A percentile compares a stretch with the other conserved stretches of the same genome.
Evolutionary conservation across 148 eudicot genomes (phyloP).

Genomic region (Silene uniflora): DNA sequence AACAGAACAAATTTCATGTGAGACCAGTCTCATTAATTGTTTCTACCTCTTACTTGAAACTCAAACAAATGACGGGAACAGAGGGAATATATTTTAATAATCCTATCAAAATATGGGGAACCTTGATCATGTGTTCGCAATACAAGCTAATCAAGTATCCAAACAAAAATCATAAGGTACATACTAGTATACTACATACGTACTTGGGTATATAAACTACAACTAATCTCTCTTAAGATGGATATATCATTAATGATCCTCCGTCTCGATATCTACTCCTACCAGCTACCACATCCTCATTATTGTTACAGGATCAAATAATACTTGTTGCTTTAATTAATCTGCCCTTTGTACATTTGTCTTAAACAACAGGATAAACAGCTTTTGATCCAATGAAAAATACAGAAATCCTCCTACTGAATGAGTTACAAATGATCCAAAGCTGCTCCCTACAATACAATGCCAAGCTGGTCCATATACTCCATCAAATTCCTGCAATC

Average conservation of each 20-base stretch:
- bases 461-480: constrained; percentile 99
- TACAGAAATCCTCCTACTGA: constrained; percentile 92
- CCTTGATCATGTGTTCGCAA: no score
- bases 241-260: no score
- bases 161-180: not conserved
- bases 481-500: constrained; percentile 92
- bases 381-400: constrained; percentile 88
- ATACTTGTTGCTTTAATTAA: constrained; percentile 17
- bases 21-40: not conserved
- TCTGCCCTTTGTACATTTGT: constrained; percentile 80
- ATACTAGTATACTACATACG: not conserved
- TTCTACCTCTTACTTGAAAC: not conserved
- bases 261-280: constrained; percentile 13
- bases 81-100: not conserved
- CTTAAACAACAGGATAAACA: constrained; percentile 76
- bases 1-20: not conserved
- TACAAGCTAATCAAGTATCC: not conserved
- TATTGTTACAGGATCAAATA: not conserved
- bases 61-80: no score
- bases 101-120: constrained; percentile 15
- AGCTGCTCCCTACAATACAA: constrained; percentile 90
- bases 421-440: constrained; percentile 96
- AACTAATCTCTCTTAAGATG: no score
- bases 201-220: constrained; percentile 9
- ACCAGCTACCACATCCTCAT: not conserved